Conservation (phyloP, 106 monocot species). For the Chionographis japonica region DNA sequence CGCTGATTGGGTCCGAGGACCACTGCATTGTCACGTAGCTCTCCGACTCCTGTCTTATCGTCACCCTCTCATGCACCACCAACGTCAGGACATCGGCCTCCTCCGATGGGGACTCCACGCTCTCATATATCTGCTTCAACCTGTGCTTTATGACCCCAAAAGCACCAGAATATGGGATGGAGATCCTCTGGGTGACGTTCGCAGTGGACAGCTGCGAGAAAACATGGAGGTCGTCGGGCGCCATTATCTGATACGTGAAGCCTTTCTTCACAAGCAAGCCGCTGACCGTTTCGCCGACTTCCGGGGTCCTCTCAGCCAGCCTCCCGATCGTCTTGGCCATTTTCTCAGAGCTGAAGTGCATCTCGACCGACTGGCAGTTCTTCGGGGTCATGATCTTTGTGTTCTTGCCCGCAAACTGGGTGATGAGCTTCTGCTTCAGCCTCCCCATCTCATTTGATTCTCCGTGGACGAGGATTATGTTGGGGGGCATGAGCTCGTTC, state of each 20-base stretch:
- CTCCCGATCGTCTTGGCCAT: conserved; percentile 94
- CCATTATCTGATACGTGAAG: conserved; percentile 96
- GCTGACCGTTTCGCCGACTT: conserved; percentile 66
- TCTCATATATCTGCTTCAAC: conserved; percentile 92
- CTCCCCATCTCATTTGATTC: conserved; percentile 96
- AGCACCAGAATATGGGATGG: conserved; percentile 80
- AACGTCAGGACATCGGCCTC: conserved; percentile 58
- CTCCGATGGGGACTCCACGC: conserved; percentile 52
- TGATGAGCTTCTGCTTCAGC: conserved; percentile 77
- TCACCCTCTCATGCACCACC: conserved; percentile 81
- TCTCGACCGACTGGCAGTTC: conserved; percentile 83
- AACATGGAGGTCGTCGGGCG: conserved; percentile 83
- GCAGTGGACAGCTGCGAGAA: conserved; percentile 89
- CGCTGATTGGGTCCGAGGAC: conserved; percentile 86
- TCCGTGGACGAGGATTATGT: conserved; percentile 94
- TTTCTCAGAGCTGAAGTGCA: conserved; percentile 94
- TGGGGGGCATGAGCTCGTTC: conserved; percentile 87
- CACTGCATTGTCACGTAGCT: conserved; percentile 78
- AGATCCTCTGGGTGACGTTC: conserved; percentile 78
- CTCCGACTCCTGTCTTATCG: conserved; percentile 75
- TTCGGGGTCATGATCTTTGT: conserved; percentile 70
- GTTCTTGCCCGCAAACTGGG: conserved; percentile 60
- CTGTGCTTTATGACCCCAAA: conserved; percentile 88
- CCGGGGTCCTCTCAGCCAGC: conserved; percentile 74
- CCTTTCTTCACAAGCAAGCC: conserved; percentile 95